Evolutionary conservation across 1,284 basidiomycete genomes (phyloP), one percentile per base, ranked within the genome.

Genomic region (Heimioporus retisporus): DNA sequence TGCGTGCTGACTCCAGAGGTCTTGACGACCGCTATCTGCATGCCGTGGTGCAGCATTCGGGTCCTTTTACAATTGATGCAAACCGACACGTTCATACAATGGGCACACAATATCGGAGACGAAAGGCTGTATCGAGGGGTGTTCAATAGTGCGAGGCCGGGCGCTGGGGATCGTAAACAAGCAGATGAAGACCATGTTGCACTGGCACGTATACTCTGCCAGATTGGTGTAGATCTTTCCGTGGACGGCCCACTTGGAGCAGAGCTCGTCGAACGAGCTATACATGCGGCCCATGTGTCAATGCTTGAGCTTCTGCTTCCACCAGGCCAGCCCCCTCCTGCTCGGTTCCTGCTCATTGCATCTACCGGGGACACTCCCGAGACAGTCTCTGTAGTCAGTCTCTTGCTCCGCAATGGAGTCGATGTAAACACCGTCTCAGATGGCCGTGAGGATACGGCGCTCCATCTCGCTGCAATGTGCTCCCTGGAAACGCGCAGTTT

Each of bases 111-210:
- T 14, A 21, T 59, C 3, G 51, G 53, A 3, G 44, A 51, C 2
- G 57, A 63, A 10, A 58, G 18, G 13, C 18, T 53, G 6, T 59
- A 59, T 44, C 61, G 50, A 8, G 50, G 54, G 5, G 43, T 42
- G 3, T 66, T 66, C 54, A 65, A 42, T 18, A 61, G 50, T 10
- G 64, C 60, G 11, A 48, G 64, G 28, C 64, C 64, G 21, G 48
- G 48, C 43, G 3, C 60, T 6, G 56, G 48, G 3, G 51, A 59
- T 16, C 40, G 18, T 8, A 53, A 10, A 15, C 15, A 42, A 21
- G 31, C 42, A 7, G 60, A 61, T 15, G 23, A 55, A 11, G 50
- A 65, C 31, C 59, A 65, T 28, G 28, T 61, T 35, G 15, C 28
- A 10, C 28, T 65, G 10, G 55, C 46, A 54, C 55, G 40, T 15